A percentile compares a stretch with the other conserved stretches of the same genome.
Evolutionary conservation across 2,329 filamentous ascomycete genomes (phyloP).

Genomic region (Nigrograna mackinnonii): DNA sequence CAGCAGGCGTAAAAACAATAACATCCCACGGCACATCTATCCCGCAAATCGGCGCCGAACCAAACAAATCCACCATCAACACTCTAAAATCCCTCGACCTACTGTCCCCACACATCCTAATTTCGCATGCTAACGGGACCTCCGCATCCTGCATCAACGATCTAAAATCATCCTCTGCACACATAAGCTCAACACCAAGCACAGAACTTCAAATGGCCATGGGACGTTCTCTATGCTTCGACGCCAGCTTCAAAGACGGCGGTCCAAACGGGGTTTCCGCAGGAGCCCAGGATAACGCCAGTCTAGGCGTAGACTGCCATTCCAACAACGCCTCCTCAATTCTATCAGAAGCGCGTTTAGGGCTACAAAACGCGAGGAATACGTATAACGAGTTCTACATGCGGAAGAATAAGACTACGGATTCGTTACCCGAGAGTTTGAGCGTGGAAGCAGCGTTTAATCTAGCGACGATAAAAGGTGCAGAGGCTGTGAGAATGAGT

Average conservation of each 20-base stretch:
- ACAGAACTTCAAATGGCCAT: slow-evolving; percentile 56
- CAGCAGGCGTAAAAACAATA: slow-evolving; percentile 43
- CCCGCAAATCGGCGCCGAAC: slow-evolving; percentile 2
- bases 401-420: slow-evolving; percentile 48
- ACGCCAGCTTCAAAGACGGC: slow-evolving; percentile 19
- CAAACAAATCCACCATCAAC: slow-evolving; percentile 16
- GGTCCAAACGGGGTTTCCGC: slow-evolving; percentile 10
- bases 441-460: slow-evolving; percentile 52
- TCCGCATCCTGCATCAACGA: slow-evolving; percentile 38
- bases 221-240: slow-evolving; percentile 42
- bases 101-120: slow-evolving; percentile 46
- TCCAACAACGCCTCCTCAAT: slow-evolving; percentile 54
- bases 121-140: slow-evolving; percentile 45
- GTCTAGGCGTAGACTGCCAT: slow-evolving; percentile 60
- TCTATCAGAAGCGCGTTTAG: slow-evolving; percentile 53
- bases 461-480: slow-evolving; percentile 53
- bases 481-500: slow-evolving; percentile 47
- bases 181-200: slow-evolving; percentile 52
- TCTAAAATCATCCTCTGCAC: slow-evolving; percentile 37
- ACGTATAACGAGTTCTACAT: slow-evolving; percentile 48
- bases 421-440: slow-evolving; percentile 49
- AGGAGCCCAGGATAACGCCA: slow-evolving; percentile 43
- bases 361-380: slow-evolving; percentile 52
- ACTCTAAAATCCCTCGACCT: slow-evolving; percentile 39
- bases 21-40: slow-evolving; percentile 42